Evolutionary conservation across 768 basidiomycete genomes (phyloP), one percentile per base, ranked within the genome.

Genomic region (Rhizopogon roseolus): DNA sequence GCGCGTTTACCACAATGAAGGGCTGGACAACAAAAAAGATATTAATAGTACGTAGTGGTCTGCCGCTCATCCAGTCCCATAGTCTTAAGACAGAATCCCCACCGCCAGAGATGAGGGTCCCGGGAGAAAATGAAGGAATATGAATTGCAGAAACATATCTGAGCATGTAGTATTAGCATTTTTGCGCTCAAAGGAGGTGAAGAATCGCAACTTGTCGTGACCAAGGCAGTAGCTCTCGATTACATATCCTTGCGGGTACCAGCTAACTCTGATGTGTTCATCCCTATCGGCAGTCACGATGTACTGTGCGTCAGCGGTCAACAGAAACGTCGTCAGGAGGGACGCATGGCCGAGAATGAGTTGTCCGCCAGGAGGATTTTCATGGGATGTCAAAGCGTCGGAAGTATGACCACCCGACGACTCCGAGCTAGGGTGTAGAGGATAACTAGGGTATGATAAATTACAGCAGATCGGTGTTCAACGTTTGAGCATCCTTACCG

Each of bases 251-350:
- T 88, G 76, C 0, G 97, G 97, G 64, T 80, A 98, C 81, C 90
- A 82, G 62, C 90, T 94, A 14, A 96, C 80, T 51, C 97, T 79
- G 49, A 99, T 88, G 64, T 98, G 97, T 66, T 98, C 97, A 64
- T 99, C 97, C 42, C 97, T 74, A 64, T 98, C 97, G 0, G 92
- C 88, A 0, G 93, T 93, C 58, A 98, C 79, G 62, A 99, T 85
- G 64, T 78, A 85, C 50, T 76, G 78, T 60, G 86, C 83, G 62
- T 90, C 85, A 0, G 69, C 65, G 0, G 85, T 80, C 52, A 96
- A 79, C 41, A 86, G 62, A 66, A 89, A 86, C 1, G 78, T 70
- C 10, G 88, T 96, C 54, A 98, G 70, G 40, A 92, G 81, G 11
- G 94, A 97, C 1, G 88, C 84, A 64, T 99, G 97, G 8, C 97